phyloP scores from a whole-genome alignment of 352 stramenopile genomes.

The Phytopythium kandeliae region DNA sequence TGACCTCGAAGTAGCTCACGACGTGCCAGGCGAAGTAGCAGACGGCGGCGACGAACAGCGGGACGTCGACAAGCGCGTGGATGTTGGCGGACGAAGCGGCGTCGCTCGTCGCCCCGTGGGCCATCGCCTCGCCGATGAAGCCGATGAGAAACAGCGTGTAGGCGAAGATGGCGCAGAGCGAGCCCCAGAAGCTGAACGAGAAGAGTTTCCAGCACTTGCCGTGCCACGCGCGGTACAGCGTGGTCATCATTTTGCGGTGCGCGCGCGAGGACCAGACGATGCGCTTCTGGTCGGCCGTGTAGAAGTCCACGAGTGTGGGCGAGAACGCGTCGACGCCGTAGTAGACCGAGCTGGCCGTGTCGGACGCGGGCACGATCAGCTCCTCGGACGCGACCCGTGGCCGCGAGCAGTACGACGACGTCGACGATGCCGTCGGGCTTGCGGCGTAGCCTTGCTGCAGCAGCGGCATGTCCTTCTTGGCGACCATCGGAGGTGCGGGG shows the following conservation, averaged over 20 bases:
- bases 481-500: slow-evolving; percentile 29
- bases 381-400: slow-evolving; percentile 68
- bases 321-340: slow-evolving; percentile 85
- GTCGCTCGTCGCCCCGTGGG: slow-evolving; percentile 23
- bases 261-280: slow-evolving; percentile 84
- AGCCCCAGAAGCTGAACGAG: slow-evolving; percentile 74
- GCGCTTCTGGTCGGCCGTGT: slow-evolving; percentile 79
- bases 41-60: slow-evolving; percentile 47
- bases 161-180: slow-evolving; percentile 42
- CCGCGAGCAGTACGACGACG: slow-evolving; percentile 31
- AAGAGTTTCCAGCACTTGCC: slow-evolving; percentile 58
- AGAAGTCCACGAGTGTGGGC: slow-evolving; percentile 82
- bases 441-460: slow-evolving; percentile 36
- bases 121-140: slow-evolving; percentile 48
- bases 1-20: slow-evolving; percentile 81
- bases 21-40: slow-evolving; percentile 55
- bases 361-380: slow-evolving; percentile 66
- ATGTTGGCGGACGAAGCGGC: slow-evolving; percentile 12
- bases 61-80: slow-evolving; percentile 48
- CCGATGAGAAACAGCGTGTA: slow-evolving; percentile 60
- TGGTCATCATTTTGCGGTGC: slow-evolving; percentile 88
- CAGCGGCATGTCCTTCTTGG: slow-evolving; percentile 49
- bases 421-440: slow-evolving; percentile 37
- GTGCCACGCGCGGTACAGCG: slow-evolving; percentile 72
- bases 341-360: slow-evolving; percentile 80